These are phyloP conservation scores for Mucor mucedo DNA, from an alignment of 371 early-diverging fungal genomes.

Conservation along the genomic window DNA sequence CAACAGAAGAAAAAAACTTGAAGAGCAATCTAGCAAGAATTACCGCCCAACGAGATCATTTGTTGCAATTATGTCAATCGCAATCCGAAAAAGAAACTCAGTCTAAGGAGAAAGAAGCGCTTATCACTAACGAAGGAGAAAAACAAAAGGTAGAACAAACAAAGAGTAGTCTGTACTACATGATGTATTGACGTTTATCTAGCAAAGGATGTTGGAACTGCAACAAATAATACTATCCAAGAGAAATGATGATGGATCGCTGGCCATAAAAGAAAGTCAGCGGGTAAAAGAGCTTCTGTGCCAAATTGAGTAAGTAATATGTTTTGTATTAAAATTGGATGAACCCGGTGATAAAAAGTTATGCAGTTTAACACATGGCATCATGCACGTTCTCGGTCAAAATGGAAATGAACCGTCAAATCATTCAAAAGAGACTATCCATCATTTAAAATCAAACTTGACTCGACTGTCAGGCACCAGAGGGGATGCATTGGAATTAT, in stretches of 20 bases:
- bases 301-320: slow-evolving; percentile 9
- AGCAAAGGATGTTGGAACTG: slow-evolving; percentile 8
- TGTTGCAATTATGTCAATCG: not conserved
- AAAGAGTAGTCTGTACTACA: not conserved
- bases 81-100: not conserved
- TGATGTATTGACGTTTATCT: not conserved
- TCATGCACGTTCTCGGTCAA: slow-evolving; percentile 6
- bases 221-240: slow-evolving; percentile 3
- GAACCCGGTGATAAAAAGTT: not conserved
- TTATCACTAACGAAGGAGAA: not conserved
- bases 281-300: not conserved
- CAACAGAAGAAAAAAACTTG: slow-evolving; percentile 1
- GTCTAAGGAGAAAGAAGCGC: not conserved
- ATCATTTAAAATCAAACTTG: not conserved
- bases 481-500: not conserved
- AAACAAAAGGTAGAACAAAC: not conserved
- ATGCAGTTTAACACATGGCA: slow-evolving; percentile 18
- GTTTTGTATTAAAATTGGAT: not conserved
- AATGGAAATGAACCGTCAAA: not conserved
- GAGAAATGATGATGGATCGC: not conserved
- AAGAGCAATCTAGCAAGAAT: slow-evolving; percentile 2
- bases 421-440: not conserved
- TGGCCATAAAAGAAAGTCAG: not conserved
- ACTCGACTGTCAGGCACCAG: not conserved
- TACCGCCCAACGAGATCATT: not conserved